Percentiles rank a stretch among this genome's conserved stretches.
phyloP scores from a whole-genome alignment of 371 early-diverging fungal species.

The Haplosporangium sp. region DNA sequence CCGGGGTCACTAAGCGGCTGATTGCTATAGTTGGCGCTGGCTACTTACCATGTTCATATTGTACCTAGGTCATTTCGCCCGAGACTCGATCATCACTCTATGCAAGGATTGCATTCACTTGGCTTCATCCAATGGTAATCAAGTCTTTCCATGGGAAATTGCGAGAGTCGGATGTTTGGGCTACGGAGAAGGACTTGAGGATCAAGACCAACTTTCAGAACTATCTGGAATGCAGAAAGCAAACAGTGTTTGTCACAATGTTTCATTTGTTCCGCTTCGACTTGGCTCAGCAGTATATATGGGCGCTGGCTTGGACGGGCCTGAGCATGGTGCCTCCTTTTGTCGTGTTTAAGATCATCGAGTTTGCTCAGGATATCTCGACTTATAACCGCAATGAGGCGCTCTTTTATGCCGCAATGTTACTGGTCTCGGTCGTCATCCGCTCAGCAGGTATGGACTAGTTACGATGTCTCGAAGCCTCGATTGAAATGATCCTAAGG shows the following conservation, averaged over 20 bases:
- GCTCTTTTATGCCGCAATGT: slow-evolving; percentile 31
- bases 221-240: slow-evolving; percentile 31
- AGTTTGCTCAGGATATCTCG: slow-evolving; percentile 38
- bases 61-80: slow-evolving; percentile 46
- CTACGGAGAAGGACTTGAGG: slow-evolving; percentile 34
- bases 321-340: slow-evolving; percentile 46
- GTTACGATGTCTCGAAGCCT: neutral
- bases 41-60: neutral
- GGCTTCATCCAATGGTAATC: slow-evolving; percentile 52
- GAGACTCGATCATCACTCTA: slow-evolving; percentile 50
- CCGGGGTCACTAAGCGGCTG: too few relatives aligned
- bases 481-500: neutral
- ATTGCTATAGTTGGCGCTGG: neutral
- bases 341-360: slow-evolving; percentile 42
- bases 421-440: slow-evolving; percentile 25
- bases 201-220: slow-evolving; percentile 44
- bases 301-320: slow-evolving; percentile 41
- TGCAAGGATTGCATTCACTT: slow-evolving; percentile 49
- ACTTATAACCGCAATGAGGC: slow-evolving; percentile 51
- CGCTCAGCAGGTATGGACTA: slow-evolving; percentile 34
- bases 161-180: slow-evolving; percentile 50
- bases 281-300: slow-evolving; percentile 34
- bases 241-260: slow-evolving; percentile 51
- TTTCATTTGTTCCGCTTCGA: slow-evolving; percentile 33
- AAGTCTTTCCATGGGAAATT: slow-evolving; percentile 35